These are phyloP conservation scores for Scedosporium boydii DNA, from an alignment of 2,329 filamentous ascomycete genomes.

Conservation along the genomic window DNA sequence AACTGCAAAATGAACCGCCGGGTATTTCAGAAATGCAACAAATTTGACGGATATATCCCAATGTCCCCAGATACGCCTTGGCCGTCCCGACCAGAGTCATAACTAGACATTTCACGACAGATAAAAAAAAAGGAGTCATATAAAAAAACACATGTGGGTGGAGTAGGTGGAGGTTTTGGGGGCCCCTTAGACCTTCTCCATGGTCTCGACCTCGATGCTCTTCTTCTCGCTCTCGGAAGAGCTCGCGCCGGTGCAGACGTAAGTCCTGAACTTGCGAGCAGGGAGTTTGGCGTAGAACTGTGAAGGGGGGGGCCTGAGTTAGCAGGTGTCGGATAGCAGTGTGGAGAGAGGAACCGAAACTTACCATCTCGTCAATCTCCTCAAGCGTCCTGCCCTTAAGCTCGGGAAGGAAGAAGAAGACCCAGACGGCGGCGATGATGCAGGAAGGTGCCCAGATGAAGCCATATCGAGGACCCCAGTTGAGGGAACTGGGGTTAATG, in stretches of 20 bases:
- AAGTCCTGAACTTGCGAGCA: slow-evolving; percentile 5
- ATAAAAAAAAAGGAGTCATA: neutral
- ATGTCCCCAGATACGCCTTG: slow-evolving; percentile 2
- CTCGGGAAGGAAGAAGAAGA: slow-evolving; percentile 9
- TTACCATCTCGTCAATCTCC: slow-evolving; percentile 13
- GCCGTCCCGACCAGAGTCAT: slow-evolving; percentile 2
- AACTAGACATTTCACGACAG: neutral
- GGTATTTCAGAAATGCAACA: slow-evolving; percentile 1
- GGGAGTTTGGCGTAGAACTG: slow-evolving; percentile 9
- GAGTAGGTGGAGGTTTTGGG: neutral
- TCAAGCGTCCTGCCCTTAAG: slow-evolving; percentile 9
- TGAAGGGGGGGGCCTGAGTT: neutral
- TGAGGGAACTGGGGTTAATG: slow-evolving; percentile 38
- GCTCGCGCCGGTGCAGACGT: slow-evolving; percentile 2
- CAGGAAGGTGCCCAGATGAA: slow-evolving; percentile 36
- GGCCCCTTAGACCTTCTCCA: neutral
- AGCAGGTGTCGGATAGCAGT: neutral
- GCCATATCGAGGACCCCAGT: slow-evolving; percentile 41
- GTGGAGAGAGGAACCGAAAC: neutral
- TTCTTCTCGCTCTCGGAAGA: slow-evolving; percentile 1
- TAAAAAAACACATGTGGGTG: neutral
- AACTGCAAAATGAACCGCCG: neutral
- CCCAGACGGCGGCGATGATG: slow-evolving; percentile 5
- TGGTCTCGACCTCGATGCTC: neutral
- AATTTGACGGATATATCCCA: neutral